phyloP scores from a whole-genome alignment of 2,329 filamentous ascomycete genomes.

The Didymella pinodella region DNA sequence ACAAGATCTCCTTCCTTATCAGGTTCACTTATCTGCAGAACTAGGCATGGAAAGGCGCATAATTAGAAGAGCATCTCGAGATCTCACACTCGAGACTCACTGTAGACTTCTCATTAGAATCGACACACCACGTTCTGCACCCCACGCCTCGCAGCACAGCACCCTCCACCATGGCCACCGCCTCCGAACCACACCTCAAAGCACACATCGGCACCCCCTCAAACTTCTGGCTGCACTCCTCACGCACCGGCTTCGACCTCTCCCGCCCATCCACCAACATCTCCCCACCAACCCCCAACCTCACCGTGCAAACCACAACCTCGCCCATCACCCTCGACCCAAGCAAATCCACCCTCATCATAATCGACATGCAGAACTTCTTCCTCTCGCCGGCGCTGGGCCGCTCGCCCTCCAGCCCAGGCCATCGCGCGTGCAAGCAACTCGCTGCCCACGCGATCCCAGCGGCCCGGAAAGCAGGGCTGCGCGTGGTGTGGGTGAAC shows the following conservation, averaged over 20 bases:
- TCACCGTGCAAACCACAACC: conserved; percentile 37
- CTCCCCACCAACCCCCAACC: conserved; percentile 16
- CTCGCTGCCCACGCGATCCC: conserved; percentile 49
- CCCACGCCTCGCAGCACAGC: background rate
- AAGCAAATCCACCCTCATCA: conserved; percentile 49
- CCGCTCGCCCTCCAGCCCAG: conserved; percentile 23
- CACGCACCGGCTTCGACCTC: conserved; percentile 56
- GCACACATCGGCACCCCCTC: conserved; percentile 53
- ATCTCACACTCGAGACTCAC: background rate
- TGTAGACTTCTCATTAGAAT: no score
- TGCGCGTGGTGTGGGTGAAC: conserved; percentile 53
- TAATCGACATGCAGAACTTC: conserved; percentile 57
- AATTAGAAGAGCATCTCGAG: background rate
- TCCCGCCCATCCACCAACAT: conserved; percentile 49
- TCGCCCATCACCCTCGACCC: conserved; percentile 46
- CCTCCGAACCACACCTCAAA: conserved; percentile 30
- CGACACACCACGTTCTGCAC: no score
- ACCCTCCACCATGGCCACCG: background rate
- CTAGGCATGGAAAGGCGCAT: background rate
- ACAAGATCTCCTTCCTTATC: background rate
- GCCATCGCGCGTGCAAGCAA: conserved; percentile 40
- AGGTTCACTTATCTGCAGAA: background rate
- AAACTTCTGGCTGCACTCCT: conserved; percentile 58
- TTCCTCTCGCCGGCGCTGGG: conserved; percentile 48
- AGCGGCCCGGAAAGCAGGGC: conserved; percentile 50